Evolutionary conservation across 768 basidiomycete genomes (phyloP), one percentile per base, ranked within the genome.

Genomic region (Boletus speciosus): DNA sequence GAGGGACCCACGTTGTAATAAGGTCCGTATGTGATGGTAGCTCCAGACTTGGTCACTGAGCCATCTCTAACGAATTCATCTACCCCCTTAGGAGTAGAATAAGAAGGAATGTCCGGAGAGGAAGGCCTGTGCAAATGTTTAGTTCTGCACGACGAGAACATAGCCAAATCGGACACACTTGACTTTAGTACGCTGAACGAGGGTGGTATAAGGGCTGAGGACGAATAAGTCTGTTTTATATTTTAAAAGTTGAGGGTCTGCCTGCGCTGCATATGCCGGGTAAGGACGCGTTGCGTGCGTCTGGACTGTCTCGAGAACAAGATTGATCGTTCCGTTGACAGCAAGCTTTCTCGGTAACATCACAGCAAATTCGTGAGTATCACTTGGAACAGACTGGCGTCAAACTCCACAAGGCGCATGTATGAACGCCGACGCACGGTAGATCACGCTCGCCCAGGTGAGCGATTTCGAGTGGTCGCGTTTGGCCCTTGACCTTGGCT

Each of bases 1-100:
- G 91, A 87, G 10, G 81, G 65, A 14, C 85, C 88, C 44, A 96
- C 76, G 55, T 85, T 80, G 65, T 83, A 80, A 74, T 84, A 97
- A 14, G 95, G 94, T 1, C 95, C 95, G 61, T 95, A 95, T 11
- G 90, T 93, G 35, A 97, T 71, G 5, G 88, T 88, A 8, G 87
- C 78, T 36, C 91, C 89, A 42, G 88, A 81, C 70, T 90, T 89
- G 37, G 85, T 83, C 12, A 79, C 85, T 6, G 81, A 65, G 25
- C 69, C 73, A n/a, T 86, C 87, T 16, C 75, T 69, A 15, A 83
- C 78, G 67, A 90, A 87, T 36, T 71, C 75, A 5, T 82, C 78
- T 16, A 86, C 61, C 31, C 77, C 72, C 58, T 84, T 74, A 2
- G 90, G 90, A 4, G 80, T 81, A 45, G 86, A 86, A 71, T 84